These are phyloP conservation scores for Cladophialophora psammophila DNA, from an alignment of 2,329 filamentous ascomycete genomes.

Conservation along the genomic window DNA sequence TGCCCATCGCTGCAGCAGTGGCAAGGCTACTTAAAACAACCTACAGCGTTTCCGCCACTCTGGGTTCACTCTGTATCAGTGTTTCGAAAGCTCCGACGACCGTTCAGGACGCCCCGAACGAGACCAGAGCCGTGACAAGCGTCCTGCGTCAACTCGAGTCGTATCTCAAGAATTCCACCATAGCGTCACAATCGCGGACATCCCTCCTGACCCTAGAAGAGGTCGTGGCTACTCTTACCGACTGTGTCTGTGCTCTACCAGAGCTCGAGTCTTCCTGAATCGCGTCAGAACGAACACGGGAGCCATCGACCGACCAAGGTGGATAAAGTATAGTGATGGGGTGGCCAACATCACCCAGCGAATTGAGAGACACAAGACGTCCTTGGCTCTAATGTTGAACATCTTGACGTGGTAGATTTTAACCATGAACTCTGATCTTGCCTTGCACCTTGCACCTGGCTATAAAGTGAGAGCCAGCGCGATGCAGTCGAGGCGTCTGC, in stretches of 20 bases:
- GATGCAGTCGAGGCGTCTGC: constrained; percentile 3
- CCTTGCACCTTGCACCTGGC: background rate
- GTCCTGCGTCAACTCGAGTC: constrained; percentile 5
- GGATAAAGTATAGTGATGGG: background rate
- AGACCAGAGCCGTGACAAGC: background rate
- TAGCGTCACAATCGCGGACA: background rate
- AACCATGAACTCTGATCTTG: background rate
- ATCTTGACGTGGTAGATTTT: background rate
- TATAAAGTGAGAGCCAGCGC: background rate
- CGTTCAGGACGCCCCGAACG: background rate
- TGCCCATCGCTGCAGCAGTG: background rate
- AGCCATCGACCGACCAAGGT: background rate
- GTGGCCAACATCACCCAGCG: background rate
- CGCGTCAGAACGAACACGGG: background rate
- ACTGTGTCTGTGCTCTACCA: background rate
- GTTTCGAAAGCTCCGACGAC: background rate
- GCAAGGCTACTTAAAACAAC: background rate
- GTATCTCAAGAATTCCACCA: background rate
- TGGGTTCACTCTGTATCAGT: background rate
- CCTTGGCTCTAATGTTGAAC: background rate
- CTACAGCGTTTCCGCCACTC: background rate
- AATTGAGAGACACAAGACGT: background rate
- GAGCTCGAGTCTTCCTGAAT: background rate
- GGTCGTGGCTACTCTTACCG: background rate
- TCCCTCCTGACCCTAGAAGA: background rate